Base-by-base conservation (phyloP, 306 rosid genomes). In the Acacia crassicarpa region DNA sequence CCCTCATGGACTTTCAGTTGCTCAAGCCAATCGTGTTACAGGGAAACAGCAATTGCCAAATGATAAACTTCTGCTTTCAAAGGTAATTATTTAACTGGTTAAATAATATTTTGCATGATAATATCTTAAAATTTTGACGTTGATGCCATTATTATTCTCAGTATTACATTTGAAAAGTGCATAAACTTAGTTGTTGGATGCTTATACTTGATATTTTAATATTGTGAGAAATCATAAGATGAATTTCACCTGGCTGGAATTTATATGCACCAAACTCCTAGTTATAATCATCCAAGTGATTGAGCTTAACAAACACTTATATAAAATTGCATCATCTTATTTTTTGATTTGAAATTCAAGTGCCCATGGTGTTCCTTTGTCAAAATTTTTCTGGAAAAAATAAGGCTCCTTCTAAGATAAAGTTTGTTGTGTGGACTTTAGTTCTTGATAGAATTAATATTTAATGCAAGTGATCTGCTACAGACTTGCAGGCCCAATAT, bases 1-100 rank as follows among this genome's bases (percentile, higher is more conserved):
- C 77, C 88, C 91, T 20, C 93, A 94, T 69, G 99, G 99, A 81
- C 99, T 95, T 67, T 93, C 99, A 23, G 84, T 90, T 85, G 85
- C 87, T 78, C 93, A 91, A 91, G 88, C 90, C 54, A 89, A 87
- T 79, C 88, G 95, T 83, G 92, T 95, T 78, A 81, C 90, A 14
- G 98, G 95, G 83, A 91, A 89, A 91, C 91, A 87, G 44, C 87
- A 89, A 72, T 81, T 89, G 86, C 92, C 83, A 73, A 88, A 75
- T 27, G 90, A 89, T 77, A 84, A 83, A 27, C 91, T 95, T 79
- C 80, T 89, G 74, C 79, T 23, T 41, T 87, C 94, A 89, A 95
- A 95, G 98, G 91, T 91, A 84, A 78, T 73, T 83, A 74, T 79
- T 43, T 69, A 30, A 63, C 79, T 25, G 63, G 77, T 58, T 46